Evolutionary conservation across 1,139 yeast genomes (phyloP), one percentile per base, ranked within the genome.

Genomic region (Komagataea norvegica): DNA sequence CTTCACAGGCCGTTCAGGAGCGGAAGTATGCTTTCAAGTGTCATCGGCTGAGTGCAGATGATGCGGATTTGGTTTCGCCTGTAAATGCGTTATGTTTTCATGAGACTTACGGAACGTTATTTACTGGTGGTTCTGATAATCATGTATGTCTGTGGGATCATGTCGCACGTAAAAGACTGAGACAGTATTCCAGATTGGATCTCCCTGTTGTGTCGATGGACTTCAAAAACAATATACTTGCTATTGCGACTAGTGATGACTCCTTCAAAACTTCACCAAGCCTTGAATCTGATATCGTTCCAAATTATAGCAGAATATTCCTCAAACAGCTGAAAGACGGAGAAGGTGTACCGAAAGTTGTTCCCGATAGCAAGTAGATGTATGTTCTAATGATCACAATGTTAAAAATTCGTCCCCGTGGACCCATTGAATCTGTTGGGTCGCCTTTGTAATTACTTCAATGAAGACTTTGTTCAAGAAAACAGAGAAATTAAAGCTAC

Each of bases 111-210:
- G 62, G 65, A 14, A 68, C 77, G 1, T 65, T 86, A 23, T 79
- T 77, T 55, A 83, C 95, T 0, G 86, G 80, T 1, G 95, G 95
- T 0, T 77, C 89, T 1, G 96, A 88, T 58, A 79, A 87, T 0
- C 64, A 72, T 29, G 74, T 87, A 1, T 81, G 87, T 47, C 59
- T 80, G 15, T 88, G 97, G 97, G 86, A 85, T 52, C 73, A 74
- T 56, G 64, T 68, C 33, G 66, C 77, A 27, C 68, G 78, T 40
- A 81, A 77, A 58, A 69, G 88, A 49, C 65, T 74, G 47, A 77
- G 68, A 54, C 79, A 78, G 53, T 76, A 70, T 44, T 71, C 76
- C 10, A 70, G 69, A 42, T 68, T 81, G 36, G 69, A 68, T 3
- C 57, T 56, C 13, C 62, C 75, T 25, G 73, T 84, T 1, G 70